phyloP scores from a whole-genome alignment of 768 basidiomycete species.

The Xerocomellus amylosporus region DNA sequence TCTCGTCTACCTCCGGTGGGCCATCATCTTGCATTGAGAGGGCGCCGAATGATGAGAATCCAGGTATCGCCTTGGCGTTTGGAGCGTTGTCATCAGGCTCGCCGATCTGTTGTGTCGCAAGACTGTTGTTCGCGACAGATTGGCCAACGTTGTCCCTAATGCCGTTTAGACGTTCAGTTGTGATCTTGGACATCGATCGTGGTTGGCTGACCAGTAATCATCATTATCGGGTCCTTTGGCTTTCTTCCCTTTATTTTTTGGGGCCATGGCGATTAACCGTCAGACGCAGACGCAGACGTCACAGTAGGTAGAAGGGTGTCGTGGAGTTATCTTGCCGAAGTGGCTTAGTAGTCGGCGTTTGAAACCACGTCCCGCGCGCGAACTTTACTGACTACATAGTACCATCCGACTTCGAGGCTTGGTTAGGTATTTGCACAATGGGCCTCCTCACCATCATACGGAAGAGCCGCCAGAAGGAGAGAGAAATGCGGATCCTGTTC shows the following conservation, averaged over 20 bases:
- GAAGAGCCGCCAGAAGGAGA: conserved; percentile 93
- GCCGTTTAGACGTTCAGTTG: conserved; percentile 11
- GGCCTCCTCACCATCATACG: conserved; percentile 95
- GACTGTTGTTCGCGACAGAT: conserved; percentile 44
- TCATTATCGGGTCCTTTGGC: conserved; percentile 71
- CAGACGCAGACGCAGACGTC: background rate
- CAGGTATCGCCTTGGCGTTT: conserved; percentile 29
- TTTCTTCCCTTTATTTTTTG: conserved; percentile 85
- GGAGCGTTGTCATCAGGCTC: conserved; percentile 43
- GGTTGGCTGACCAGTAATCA: conserved; percentile 61
- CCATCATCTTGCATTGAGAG: conserved; percentile 42
- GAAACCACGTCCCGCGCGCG: background rate
- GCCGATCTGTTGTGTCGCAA: conserved; percentile 26
- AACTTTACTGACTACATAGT: too few relatives aligned
- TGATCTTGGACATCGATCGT: conserved; percentile 16
- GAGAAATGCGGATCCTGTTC: conserved; percentile 95
- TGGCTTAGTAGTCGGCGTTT: conserved; percentile 8
- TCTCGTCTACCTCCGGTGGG: conserved; percentile 49
- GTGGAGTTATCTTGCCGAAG: conserved; percentile 18
- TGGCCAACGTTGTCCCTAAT: conserved; percentile 66
- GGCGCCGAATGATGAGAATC: conserved; percentile 53
- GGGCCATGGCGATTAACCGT: conserved; percentile 34
- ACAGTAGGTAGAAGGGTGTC: background rate
- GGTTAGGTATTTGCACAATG: conserved; percentile 43
- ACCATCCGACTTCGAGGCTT: background rate